Percentiles rank a stretch among this genome's conserved stretches.
phyloP scores from a whole-genome alignment of 495 filamentous ascomycete genomes.

The Achaetomiella virescens region DNA sequence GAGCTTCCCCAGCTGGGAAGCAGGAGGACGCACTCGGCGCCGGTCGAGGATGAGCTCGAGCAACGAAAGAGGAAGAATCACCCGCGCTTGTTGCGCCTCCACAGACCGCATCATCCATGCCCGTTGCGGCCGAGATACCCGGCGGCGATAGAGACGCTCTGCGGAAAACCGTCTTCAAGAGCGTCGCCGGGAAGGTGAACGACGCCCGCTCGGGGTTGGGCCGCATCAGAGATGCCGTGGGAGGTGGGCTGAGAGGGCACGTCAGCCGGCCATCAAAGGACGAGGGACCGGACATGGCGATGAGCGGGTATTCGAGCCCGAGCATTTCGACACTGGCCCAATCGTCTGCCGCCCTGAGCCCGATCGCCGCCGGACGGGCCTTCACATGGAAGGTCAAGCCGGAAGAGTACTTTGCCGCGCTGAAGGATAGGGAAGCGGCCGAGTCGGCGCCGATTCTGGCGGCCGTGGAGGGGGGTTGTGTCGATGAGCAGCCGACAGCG shows the following conservation, averaged over 20 bases:
- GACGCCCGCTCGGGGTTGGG: conserved; percentile 80
- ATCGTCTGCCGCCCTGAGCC: conserved; percentile 33
- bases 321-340: conserved; percentile 34
- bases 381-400: conserved; percentile 54
- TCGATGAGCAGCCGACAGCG: not conserved
- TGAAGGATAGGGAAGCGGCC: conserved; percentile 29
- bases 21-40: conserved; percentile 43
- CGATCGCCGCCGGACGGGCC: conserved; percentile 33
- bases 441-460: conserved; percentile 15
- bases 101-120: conserved; percentile 31
- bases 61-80: conserved; percentile 35
- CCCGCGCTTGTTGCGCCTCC: conserved; percentile 31
- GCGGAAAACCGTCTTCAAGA: conserved; percentile 66
- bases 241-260: conserved; percentile 46
- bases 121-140: conserved; percentile 38
- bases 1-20: conserved; percentile 36
- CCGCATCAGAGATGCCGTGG: conserved; percentile 79
- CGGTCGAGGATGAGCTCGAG: conserved; percentile 44
- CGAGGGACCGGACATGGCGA: conserved; percentile 29
- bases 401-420: conserved; percentile 43
- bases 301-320: conserved; percentile 22
- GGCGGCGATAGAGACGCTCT: conserved; percentile 58
- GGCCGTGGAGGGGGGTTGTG: not conserved
- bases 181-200: conserved; percentile 70
- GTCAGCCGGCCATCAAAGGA: conserved; percentile 43